Base-by-base conservation (phyloP, 768 basidiomycete species). In the Imleria badia region DNA sequence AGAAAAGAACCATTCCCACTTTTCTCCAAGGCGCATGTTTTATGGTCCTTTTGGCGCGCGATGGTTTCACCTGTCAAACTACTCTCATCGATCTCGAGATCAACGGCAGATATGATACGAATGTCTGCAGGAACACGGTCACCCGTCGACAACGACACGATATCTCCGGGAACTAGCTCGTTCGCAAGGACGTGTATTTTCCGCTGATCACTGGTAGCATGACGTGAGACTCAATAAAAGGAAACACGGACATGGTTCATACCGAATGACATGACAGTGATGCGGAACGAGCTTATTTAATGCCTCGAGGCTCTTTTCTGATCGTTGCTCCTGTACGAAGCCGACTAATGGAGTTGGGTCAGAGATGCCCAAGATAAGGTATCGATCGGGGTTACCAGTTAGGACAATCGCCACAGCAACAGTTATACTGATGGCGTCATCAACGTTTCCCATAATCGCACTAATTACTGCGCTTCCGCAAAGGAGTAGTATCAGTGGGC, bases 231-330 rank as follows among this genome's bases (percentile, higher is more conserved):
- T 5, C 14, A 44, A 23, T 5, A 3, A 36, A 33, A 20, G 30
- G 23, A 22, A 33, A 30, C 12, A 51, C 30, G 35, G 46, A 36
- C 20, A 33, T 45, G 17, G 17, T 55, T 17, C 71, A 20, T 55
- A 77, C 73, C 94, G 89, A 50, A 90, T 78, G 56, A 97, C 85
- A 66, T 95, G 93, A 67, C 94, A 96, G 68, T 96, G 93, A 70
- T 98, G 95, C 0, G 95, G 95, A 20, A 98, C 95, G 39, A 98
- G 87, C 71, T 95, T 97, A 76, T 94, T 97, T 33, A 98, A 78
- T 0, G 95, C 93, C 71, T 97, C 94, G 26, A 98, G 76, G 55
- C 91, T 93, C 73, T 97, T 86, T 68, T 98, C 95, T 1, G 96
- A 98, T 31, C 95, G 81, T 56, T 89, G 85, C 71, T 98, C 95